Evolutionary conservation across 768 basidiomycete genomes (phyloP).

Genomic region (Serendipita sp.): DNA sequence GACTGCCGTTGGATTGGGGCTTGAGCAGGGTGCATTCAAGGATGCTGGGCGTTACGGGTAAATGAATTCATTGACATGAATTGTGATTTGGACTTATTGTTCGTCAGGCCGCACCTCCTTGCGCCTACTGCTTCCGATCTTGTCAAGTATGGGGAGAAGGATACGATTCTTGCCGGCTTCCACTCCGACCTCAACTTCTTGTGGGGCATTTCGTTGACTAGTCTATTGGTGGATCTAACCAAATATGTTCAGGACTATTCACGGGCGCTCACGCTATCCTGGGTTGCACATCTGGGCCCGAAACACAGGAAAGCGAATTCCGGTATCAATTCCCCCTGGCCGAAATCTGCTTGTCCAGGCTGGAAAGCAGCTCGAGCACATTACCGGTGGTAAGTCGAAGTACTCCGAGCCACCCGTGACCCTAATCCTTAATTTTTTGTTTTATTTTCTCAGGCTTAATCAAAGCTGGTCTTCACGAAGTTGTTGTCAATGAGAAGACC

Average conservation of each 20-base stretch:
- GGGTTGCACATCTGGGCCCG: constrained; percentile 91
- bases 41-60: constrained; percentile 78
- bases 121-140: constrained; percentile 92
- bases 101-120: constrained; percentile 59
- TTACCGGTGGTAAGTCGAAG: constrained; percentile 42
- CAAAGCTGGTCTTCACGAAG: constrained; percentile 89
- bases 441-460: constrained; percentile 53
- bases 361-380: constrained; percentile 86
- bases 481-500: constrained; percentile 75
- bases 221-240: constrained; percentile 12
- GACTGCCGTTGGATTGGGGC: constrained; percentile 68
- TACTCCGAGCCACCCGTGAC: too few species aligned
- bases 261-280: constrained; percentile 73
- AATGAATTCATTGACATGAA: constrained; percentile 15
- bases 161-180: constrained; percentile 86
- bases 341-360: constrained; percentile 83
- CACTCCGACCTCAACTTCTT: constrained; percentile 90
- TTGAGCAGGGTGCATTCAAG: constrained; percentile 52
- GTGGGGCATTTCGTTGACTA: constrained; percentile 22
- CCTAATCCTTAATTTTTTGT: too few species aligned
- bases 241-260: constrained; percentile 40
- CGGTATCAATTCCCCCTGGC: constrained; percentile 69
- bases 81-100: background rate
- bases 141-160: constrained; percentile 53
- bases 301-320: constrained; percentile 79